phyloP scores from a whole-genome alignment of 1,284 basidiomycete species.

The Sporisorium scitamineum region DNA sequence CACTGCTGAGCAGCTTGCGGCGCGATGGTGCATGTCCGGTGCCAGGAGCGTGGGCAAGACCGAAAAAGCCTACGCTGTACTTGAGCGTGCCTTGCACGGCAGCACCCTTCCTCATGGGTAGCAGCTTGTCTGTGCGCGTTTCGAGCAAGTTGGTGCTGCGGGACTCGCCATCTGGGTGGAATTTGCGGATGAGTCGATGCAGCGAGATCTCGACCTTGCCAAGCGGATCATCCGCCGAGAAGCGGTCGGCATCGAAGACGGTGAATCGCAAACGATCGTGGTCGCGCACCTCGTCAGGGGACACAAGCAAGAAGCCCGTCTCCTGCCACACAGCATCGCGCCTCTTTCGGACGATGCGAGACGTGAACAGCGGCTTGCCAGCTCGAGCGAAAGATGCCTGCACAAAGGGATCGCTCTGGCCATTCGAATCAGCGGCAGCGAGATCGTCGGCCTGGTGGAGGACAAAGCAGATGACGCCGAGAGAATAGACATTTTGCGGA shows the following conservation, averaged over 20 bases:
- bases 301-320: slow-evolving; percentile 54
- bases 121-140: slow-evolving; percentile 49
- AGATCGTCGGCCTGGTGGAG: slow-evolving; percentile 60
- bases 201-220: slow-evolving; percentile 62
- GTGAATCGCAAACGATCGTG: slow-evolving; percentile 58
- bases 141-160: slow-evolving; percentile 51
- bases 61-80: slow-evolving; percentile 62
- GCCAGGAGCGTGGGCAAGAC: slow-evolving; percentile 48
- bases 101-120: slow-evolving; percentile 53
- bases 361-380: slow-evolving; percentile 60
- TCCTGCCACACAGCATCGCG: slow-evolving; percentile 63
- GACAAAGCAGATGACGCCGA: slow-evolving; percentile 60
- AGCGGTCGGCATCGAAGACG: slow-evolving; percentile 64
- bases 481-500: slow-evolving; percentile 55
- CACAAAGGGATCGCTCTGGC: slow-evolving; percentile 64
- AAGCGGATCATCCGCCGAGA: slow-evolving; percentile 65
- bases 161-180: slow-evolving; percentile 23
- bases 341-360: slow-evolving; percentile 53
- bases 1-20: slow-evolving; percentile 42
- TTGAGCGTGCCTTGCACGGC: slow-evolving; percentile 55
- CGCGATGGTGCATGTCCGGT: slow-evolving; percentile 39
- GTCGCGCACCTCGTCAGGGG: slow-evolving; percentile 61
- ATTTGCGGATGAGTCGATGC: slow-evolving; percentile 52
- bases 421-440: slow-evolving; percentile 59
- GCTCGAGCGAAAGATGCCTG: slow-evolving; percentile 56